Evolutionary conservation across 2,329 filamentous ascomycete species (phyloP).

Genomic region (Apiospora rasikravindrae): DNA sequence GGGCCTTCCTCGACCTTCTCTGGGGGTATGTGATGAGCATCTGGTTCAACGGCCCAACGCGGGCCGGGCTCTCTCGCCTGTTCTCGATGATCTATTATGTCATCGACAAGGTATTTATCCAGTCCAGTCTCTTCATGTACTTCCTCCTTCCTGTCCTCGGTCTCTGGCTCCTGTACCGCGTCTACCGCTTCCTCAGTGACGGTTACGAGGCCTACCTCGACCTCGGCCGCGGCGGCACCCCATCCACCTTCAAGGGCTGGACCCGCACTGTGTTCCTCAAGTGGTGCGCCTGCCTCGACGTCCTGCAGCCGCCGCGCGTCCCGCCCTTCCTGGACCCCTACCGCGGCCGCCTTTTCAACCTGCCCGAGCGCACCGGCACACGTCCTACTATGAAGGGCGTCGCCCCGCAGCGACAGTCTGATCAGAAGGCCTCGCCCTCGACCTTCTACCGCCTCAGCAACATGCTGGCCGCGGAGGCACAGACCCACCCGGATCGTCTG

Average conservation of each 20-base stretch:
- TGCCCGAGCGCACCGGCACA: conserved; percentile 19
- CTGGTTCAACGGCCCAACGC: not conserved
- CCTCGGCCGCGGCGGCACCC: conserved; percentile 22
- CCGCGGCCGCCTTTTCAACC: conserved; percentile 20
- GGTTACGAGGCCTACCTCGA: conserved; percentile 17
- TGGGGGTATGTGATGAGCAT: not conserved
- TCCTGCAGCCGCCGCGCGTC: conserved; percentile 19
- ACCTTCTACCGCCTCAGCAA: conserved; percentile 17
- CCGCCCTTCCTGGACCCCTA: conserved; percentile 19
- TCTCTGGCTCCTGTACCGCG: not conserved
- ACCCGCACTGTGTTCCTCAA: conserved; percentile 3
- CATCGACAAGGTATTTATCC: not conserved
- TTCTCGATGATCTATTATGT: not conserved
- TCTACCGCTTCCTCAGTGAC: not conserved
- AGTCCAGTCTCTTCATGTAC: not conserved
- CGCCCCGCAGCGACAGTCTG: conserved; percentile 24
- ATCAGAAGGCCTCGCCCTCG: conserved; percentile 23
- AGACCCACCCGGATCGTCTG: not conserved
- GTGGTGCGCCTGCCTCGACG: conserved; percentile 18
- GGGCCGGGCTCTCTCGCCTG: not conserved
- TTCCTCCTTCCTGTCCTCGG: not conserved
- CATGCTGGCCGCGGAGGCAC: conserved; percentile 8
- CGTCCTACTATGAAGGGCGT: conserved; percentile 22
- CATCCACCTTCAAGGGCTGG: conserved; percentile 22
- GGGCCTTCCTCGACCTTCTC: not conserved